A percentile compares a stretch with the other conserved stretches of the same genome.
phyloP scores from a whole-genome alignment of 306 rosid genomes.

The Prinsepia uniflora region DNA sequence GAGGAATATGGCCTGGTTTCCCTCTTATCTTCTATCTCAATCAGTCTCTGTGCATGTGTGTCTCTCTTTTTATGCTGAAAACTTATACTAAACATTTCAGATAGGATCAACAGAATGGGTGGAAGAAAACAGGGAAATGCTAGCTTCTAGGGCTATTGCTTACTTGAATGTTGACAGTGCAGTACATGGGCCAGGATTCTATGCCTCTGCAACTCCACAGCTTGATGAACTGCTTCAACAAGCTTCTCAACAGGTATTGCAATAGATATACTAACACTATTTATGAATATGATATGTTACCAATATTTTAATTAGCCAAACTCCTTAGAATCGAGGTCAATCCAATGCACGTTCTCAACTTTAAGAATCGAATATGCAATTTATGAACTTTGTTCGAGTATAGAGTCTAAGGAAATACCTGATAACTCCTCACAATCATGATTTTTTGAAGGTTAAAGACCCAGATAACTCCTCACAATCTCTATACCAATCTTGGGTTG shows the following conservation, averaged over 20 bases:
- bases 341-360: too few species aligned
- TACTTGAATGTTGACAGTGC: conserved; percentile 65
- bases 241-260: conserved; percentile 62
- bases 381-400: too few species aligned
- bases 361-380: too few species aligned
- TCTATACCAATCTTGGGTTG: conserved; percentile 57
- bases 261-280: too few species aligned
- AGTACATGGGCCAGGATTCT: conserved; percentile 52
- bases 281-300: too few species aligned
- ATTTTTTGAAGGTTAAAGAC: conserved; percentile 49
- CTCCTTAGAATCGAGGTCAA: too few species aligned
- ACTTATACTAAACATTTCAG: conserved; percentile 24
- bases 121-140: conserved; percentile 71
- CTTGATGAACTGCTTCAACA: conserved; percentile 59
- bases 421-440: too few species aligned
- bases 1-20: conserved; percentile 74
- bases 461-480: conserved; percentile 67
- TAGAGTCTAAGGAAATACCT: too few species aligned
- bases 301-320: too few species aligned
- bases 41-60: background rate
- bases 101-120: conserved; percentile 81
- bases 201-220: conserved; percentile 64
- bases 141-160: conserved; percentile 65
- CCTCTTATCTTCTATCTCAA: conserved; percentile 11
- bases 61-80: background rate